Evolutionary conservation across 768 basidiomycete genomes (phyloP).

Genomic region (Tulasnella sp.): DNA sequence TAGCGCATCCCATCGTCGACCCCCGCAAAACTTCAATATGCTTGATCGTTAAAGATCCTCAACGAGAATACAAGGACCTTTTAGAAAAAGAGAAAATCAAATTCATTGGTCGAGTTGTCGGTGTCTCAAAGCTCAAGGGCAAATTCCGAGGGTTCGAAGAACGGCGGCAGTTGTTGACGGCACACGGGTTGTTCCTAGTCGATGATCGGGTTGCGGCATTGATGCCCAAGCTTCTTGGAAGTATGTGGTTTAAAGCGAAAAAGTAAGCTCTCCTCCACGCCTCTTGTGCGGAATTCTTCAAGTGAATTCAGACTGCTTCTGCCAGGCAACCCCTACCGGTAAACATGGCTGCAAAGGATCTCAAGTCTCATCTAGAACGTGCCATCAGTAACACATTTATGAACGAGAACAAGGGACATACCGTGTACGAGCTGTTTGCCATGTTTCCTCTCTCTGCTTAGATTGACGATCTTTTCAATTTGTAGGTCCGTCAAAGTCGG

Average conservation of each 20-base stretch:
- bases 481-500: constrained; percentile 75
- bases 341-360: constrained; percentile 72
- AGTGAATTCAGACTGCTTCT: constrained; percentile 12
- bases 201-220: constrained; percentile 85
- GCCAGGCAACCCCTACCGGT: constrained; percentile 90
- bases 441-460: neutral
- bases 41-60: constrained; percentile 91
- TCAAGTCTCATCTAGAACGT: constrained; percentile 85
- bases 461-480: neutral
- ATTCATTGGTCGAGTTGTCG: constrained; percentile 87
- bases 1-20: constrained; percentile 74
- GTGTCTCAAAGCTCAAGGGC: constrained; percentile 82
- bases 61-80: constrained; percentile 91
- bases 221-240: constrained; percentile 76
- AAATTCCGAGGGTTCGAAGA: constrained; percentile 83
- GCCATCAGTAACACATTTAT: constrained; percentile 93
- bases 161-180: constrained; percentile 69
- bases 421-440: constrained; percentile 49
- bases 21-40: constrained; percentile 73
- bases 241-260: constrained; percentile 88
- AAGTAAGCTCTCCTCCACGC: constrained; percentile 52
- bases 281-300: neutral
- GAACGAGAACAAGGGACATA: constrained; percentile 89
- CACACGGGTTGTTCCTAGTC: constrained; percentile 86
- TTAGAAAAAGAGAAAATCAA: constrained; percentile 65